These are phyloP conservation scores for Lasiodiplodia hormozganensis DNA, from an alignment of 2,329 filamentous ascomycete genomes.

Conservation along the genomic window DNA sequence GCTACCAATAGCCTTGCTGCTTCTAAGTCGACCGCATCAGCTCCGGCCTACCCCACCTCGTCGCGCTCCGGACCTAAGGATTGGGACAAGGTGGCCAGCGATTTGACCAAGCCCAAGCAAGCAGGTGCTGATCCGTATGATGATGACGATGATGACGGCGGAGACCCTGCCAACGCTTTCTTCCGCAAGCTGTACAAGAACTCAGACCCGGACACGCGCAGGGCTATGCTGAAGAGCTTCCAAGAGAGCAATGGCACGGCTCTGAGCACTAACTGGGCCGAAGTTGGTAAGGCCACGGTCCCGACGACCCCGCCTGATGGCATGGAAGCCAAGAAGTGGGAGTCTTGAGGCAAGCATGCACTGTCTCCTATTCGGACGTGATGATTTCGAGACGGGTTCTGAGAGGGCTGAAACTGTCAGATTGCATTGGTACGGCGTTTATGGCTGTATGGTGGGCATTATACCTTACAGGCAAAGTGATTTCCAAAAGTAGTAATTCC, in stretches of 20 bases:
- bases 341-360: background rate
- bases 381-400: background rate
- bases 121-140: slow-evolving; percentile 33
- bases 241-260: slow-evolving; percentile 92
- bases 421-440: slow-evolving; percentile 29
- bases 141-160: slow-evolving; percentile 49
- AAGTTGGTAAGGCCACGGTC: slow-evolving; percentile 76
- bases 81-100: slow-evolving; percentile 80
- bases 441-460: background rate
- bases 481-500: background rate
- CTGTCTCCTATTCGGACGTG: background rate
- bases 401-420: background rate
- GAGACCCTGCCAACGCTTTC: slow-evolving; percentile 73
- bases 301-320: slow-evolving; percentile 78
- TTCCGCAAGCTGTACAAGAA: slow-evolving; percentile 88
- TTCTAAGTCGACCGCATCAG: slow-evolving; percentile 37
- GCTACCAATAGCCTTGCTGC: slow-evolving; percentile 32
- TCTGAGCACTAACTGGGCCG: slow-evolving; percentile 89
- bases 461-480: background rate
- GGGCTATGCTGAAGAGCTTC: slow-evolving; percentile 98
- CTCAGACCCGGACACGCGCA: slow-evolving; percentile 78
- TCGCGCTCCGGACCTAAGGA: slow-evolving; percentile 84
- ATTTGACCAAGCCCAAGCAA: slow-evolving; percentile 45
- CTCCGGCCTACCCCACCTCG: slow-evolving; percentile 82
- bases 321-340: slow-evolving; percentile 74